Percentiles rank a stretch among this genome's conserved stretches.
phyloP scores from a whole-genome alignment of 805 yeast species.

The Dipodascus albidus region DNA sequence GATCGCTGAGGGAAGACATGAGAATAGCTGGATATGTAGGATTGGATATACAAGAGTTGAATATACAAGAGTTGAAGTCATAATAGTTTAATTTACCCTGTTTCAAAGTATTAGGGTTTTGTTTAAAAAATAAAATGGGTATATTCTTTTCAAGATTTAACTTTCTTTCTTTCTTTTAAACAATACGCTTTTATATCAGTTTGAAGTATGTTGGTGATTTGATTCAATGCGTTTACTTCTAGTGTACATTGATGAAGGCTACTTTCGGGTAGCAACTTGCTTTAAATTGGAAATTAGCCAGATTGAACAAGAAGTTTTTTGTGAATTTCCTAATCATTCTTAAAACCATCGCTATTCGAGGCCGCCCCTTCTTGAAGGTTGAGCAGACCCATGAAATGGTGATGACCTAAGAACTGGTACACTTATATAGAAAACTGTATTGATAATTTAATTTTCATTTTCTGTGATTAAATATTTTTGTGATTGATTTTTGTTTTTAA shows the following conservation, averaged over 20 bases:
- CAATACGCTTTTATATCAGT: background rate
- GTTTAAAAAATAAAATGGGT: background rate
- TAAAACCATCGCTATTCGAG: constrained; percentile 98
- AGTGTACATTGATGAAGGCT: constrained; percentile 1
- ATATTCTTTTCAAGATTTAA: background rate
- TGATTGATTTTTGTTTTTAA: too few relatives aligned
- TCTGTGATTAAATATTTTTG: background rate
- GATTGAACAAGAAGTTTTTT: background rate
- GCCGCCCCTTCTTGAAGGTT: constrained; percentile 54
- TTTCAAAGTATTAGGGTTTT: background rate
- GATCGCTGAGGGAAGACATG: constrained; percentile 36
- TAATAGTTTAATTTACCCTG: background rate
- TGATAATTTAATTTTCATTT: constrained; percentile 14
- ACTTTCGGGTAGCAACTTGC: background rate
- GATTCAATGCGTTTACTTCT: background rate
- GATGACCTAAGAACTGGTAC: constrained; percentile 90
- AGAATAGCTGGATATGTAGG: background rate
- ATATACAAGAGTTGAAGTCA: too few relatives aligned
- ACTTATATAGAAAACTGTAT: constrained; percentile 21
- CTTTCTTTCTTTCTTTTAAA: background rate
- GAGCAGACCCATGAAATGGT: constrained; percentile 85
- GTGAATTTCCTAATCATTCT: constrained; percentile 40
- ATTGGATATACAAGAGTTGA: constrained; percentile 2
- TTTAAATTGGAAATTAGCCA: background rate
- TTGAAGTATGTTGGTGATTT: background rate